Evolutionary conservation across 352 stramenopile species (phyloP).

Genomic region (Phytophthora syringae): DNA sequence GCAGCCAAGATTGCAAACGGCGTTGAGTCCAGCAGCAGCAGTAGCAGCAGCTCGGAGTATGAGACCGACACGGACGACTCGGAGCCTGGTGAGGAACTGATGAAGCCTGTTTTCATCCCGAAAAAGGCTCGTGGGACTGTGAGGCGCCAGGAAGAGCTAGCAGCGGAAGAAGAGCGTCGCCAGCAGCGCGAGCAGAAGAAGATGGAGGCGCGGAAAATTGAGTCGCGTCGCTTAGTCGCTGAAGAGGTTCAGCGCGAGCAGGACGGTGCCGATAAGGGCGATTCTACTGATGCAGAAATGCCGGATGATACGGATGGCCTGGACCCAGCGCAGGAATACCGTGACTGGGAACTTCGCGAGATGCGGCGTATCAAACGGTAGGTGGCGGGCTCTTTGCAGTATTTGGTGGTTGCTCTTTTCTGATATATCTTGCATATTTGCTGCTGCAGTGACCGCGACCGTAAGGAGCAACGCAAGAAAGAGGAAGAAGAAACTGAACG

Average conservation of each 20-base stretch:
- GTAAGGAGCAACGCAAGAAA: slow-evolving; percentile 72
- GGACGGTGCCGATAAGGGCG: slow-evolving; percentile 44
- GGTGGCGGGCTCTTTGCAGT: background rate
- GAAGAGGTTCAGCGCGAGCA: slow-evolving; percentile 80
- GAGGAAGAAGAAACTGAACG: slow-evolving; percentile 91
- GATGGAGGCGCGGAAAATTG: slow-evolving; percentile 63
- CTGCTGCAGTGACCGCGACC: slow-evolving; percentile 76
- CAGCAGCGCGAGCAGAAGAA: slow-evolving; percentile 65
- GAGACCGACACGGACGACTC: slow-evolving; percentile 86
- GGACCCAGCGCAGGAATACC: slow-evolving; percentile 90
- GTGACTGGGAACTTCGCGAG: slow-evolving; percentile 95
- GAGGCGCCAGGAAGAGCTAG: slow-evolving; percentile 79
- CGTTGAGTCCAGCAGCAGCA: slow-evolving; percentile 51
- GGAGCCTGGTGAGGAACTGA: slow-evolving; percentile 70
- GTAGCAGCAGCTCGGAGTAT: slow-evolving; percentile 69
- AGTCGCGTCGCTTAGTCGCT: slow-evolving; percentile 77
- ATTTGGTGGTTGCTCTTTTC: slow-evolving; percentile 5
- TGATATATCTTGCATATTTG: slow-evolving; percentile 12
- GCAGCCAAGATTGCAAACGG: slow-evolving; percentile 1
- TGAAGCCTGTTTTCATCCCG: slow-evolving; percentile 93
- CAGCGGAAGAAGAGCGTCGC: slow-evolving; percentile 71
- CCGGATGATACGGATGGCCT: slow-evolving; percentile 91
- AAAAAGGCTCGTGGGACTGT: slow-evolving; percentile 90
- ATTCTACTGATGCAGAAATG: slow-evolving; percentile 86
- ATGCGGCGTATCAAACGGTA: slow-evolving; percentile 92